phyloP scores from a whole-genome alignment of 306 rosid genomes.

The Casuarina glauca region DNA sequence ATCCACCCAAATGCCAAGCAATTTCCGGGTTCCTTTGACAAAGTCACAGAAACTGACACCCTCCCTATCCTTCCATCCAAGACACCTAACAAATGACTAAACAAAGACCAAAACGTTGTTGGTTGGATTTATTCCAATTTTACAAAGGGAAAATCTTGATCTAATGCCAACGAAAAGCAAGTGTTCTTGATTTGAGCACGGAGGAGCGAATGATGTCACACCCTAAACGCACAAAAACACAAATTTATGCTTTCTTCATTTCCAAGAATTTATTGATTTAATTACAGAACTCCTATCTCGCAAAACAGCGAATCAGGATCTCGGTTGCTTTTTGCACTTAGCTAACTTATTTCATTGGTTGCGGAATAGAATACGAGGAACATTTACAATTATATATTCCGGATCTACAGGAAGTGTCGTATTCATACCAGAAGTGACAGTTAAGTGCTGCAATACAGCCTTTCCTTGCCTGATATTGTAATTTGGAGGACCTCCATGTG shows the following conservation, averaged over 20 bases:
- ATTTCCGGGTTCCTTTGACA: background rate
- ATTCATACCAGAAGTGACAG: background rate
- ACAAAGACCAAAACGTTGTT: background rate
- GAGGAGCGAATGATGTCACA: constrained; percentile 32
- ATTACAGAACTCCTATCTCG: background rate
- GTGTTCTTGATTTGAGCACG: constrained; percentile 32
- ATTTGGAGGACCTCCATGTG: too few species aligned
- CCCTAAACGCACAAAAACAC: constrained; percentile 23
- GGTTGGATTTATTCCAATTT: background rate
- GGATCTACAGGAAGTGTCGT: background rate
- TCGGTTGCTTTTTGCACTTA: background rate
- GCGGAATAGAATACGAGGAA: background rate
- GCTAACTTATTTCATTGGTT: background rate
- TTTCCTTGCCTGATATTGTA: background rate
- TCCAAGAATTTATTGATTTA: constrained; percentile 6
- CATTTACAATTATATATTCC: background rate
- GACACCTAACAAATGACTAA: background rate
- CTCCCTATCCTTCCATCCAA: background rate
- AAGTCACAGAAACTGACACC: background rate
- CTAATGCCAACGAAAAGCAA: constrained; percentile 36
- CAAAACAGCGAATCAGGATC: constrained; percentile 23
- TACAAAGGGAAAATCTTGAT: constrained; percentile 11
- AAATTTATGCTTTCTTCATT: constrained; percentile 18
- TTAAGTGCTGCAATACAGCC: background rate
- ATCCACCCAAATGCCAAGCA: background rate